Conservation (phyloP, 192 early-diverging fungal species). For the Mortierella claussenii region DNA sequence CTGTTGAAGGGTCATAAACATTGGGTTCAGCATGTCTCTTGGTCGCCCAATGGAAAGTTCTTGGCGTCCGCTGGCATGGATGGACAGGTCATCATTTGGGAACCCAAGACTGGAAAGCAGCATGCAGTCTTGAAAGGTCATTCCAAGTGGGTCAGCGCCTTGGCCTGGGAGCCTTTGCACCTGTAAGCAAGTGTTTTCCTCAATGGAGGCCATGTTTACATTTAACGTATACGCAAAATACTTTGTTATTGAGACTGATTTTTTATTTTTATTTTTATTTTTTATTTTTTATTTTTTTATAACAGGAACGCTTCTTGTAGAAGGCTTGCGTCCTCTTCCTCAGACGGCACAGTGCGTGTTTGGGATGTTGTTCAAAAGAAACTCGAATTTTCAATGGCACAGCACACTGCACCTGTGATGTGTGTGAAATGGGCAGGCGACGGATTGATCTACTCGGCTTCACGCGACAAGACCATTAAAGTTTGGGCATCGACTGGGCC, state of each 20-base stretch:
- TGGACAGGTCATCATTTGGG: slow-evolving; percentile 87
- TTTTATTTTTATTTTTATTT: not conserved
- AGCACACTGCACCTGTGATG: slow-evolving; percentile 94
- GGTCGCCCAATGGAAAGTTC: slow-evolving; percentile 88
- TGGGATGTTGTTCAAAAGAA: slow-evolving; percentile 90
- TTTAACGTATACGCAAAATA: no score
- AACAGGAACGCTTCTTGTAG: slow-evolving; percentile 77
- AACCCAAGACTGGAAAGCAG: slow-evolving; percentile 84
- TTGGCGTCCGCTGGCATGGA: slow-evolving; percentile 97
- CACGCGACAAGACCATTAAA: slow-evolving; percentile 95
- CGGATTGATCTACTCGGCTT: slow-evolving; percentile 91
- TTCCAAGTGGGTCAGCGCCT: slow-evolving; percentile 86
- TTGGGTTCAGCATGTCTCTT: slow-evolving; percentile 94
- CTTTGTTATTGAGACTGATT: not conserved
- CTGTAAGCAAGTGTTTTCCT: slow-evolving; percentile 56
- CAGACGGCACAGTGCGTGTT: slow-evolving; percentile 92
- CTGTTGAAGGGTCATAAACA: slow-evolving; percentile 77
- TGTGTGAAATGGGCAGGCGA: slow-evolving; percentile 98
- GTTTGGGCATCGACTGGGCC: slow-evolving; percentile 82
- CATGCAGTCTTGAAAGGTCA: slow-evolving; percentile 81
- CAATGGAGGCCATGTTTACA: no score
- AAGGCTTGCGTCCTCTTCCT: slow-evolving; percentile 89
- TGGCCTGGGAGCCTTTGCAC: slow-evolving; percentile 96
- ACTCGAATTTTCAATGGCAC: slow-evolving; percentile 79
- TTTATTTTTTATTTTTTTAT: not conserved